Percentiles rank a stretch among this genome's conserved stretches.
Evolutionary conservation across 1,139 yeast species (phyloP).

Genomic region (Nadsonia commutata): DNA sequence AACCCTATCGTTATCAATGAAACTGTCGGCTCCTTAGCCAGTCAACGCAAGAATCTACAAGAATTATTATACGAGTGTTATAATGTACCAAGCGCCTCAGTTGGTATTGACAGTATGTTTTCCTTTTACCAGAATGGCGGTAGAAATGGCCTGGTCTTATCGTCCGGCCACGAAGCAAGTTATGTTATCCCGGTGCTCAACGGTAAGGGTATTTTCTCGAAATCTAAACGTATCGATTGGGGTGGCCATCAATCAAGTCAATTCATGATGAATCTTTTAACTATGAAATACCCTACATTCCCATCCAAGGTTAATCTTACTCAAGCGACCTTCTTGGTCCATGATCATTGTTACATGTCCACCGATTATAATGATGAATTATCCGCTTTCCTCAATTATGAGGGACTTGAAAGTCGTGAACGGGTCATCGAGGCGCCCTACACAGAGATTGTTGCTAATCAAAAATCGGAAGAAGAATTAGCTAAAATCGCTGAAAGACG

Average conservation of each 20-base stretch:
- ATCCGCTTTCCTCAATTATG: constrained; percentile 40
- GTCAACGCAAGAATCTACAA: constrained; percentile 60
- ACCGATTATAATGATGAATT: constrained; percentile 54
- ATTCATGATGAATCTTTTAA: constrained; percentile 47
- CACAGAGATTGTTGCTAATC: constrained; percentile 44
- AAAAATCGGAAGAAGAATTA: constrained; percentile 73
- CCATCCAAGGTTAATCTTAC: constrained; percentile 54
- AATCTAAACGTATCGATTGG: constrained; percentile 76
- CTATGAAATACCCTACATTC: constrained; percentile 81
- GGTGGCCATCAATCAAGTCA: constrained; percentile 70
- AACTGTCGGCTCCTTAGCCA: constrained; percentile 50
- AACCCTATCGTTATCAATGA: constrained; percentile 81
- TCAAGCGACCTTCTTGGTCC: constrained; percentile 54
- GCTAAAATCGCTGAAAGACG: constrained; percentile 66
- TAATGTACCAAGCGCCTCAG: constrained; percentile 53
- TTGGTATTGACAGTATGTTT: constrained; percentile 74
- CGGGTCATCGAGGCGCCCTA: constrained; percentile 75
- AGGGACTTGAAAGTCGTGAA: constrained; percentile 50
- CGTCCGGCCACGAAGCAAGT: constrained; percentile 73
- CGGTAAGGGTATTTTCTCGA: constrained; percentile 49
- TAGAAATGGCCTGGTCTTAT: constrained; percentile 56
- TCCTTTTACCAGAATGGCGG: constrained; percentile 40
- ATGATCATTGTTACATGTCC: constrained; percentile 70
- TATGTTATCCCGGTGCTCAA: constrained; percentile 66
- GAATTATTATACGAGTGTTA: constrained; percentile 77